Base-by-base conservation (phyloP, 176 grass and related monocot species). In the Ensete ventricosum region DNA sequence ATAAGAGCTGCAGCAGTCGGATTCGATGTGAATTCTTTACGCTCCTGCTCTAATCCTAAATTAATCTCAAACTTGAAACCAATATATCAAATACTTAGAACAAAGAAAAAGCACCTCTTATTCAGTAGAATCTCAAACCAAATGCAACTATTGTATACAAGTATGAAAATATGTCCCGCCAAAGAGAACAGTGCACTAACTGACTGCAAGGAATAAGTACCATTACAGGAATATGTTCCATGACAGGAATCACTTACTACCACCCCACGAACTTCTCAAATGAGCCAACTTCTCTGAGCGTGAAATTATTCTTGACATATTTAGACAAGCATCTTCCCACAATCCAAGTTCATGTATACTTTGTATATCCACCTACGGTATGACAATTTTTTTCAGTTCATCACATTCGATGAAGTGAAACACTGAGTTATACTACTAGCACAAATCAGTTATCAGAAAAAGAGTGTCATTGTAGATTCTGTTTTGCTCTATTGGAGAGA, bases 401-500 rank as follows among this genome's bases (percentile, higher is more conserved):
- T 48, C 29, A 71, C 68, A 71, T 9, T n/a, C 2, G 8, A 53
- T 16, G 14, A 62, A 62, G 17, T 62, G 14, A n/a, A n/a, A 62
- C 17, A 2, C 14, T 21, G 20, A 74, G 7, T 55, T 34, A 22
- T 29, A 53, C 8, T 9, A 43, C 72, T 20, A 74, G 1, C 11
- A 54, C 34, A 6, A 57, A 27, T 57, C 19, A 73, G 14, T 26
- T 57, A 16, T 55, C 52, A 9, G 11, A 27, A 57, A 74, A 34
- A 74, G 9, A 14, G 34, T 55, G 16, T 4, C 9, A 20, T 52
- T 80, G 81, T 84, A 69, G 81, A 84, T 76, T 84, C 50, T 53
- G 84, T 86, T 59, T 89, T 99, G 11, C 88, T 67, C 55, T 99
- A 90, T 60, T 99, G 95, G 27, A 99, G 90, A 75, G 86, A 93